A percentile compares a stretch with the other conserved stretches of the same genome.
Evolutionary conservation across 2,329 filamentous ascomycete species (phyloP).

Genomic region (Ophidiomyces ophidiicola): DNA sequence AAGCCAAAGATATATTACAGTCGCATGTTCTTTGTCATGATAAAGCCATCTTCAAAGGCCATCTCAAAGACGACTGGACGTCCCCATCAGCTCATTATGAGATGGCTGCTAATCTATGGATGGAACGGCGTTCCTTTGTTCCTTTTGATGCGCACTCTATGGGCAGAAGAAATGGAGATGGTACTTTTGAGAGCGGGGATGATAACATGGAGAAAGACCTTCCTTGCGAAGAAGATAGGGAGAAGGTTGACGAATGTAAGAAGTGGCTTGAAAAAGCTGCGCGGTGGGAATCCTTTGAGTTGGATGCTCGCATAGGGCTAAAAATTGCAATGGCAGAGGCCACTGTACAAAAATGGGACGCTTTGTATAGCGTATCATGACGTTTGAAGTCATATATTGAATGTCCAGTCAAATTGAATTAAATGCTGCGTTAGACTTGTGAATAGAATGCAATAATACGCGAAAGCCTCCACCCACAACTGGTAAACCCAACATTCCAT

Average conservation of each 20-base stretch:
- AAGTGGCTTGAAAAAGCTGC: conserved; percentile 46
- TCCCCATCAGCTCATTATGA: conserved; percentile 76
- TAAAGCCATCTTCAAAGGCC: conserved; percentile 41
- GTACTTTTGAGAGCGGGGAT: not conserved
- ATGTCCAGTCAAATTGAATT: too few species aligned
- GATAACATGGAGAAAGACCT: not conserved
- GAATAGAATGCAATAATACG: too few species aligned
- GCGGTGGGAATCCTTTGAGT: conserved; percentile 49
- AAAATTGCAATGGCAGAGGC: conserved; percentile 38
- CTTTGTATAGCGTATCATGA: conserved; percentile 15
- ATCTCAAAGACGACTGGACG: conserved; percentile 44
- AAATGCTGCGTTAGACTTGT: too few species aligned
- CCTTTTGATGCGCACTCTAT: conserved; percentile 1
- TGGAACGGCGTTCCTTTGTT: conserved; percentile 41
- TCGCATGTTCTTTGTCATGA: conserved; percentile 51
- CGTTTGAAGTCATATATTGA: not conserved
- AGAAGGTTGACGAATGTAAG: conserved; percentile 41
- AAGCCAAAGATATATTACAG: conserved; percentile 54
- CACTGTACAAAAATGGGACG: conserved; percentile 35
- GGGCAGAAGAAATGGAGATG: too few species aligned
- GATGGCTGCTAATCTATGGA: conserved; percentile 70
- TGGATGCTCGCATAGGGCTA: conserved; percentile 46
- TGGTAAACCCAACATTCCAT: too few species aligned
- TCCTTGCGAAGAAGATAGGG: conserved; percentile 21
- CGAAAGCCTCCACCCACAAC: too few species aligned